Evolutionary conservation across 2,329 filamentous ascomycete genomes (phyloP), one percentile per base, ranked within the genome.

Genomic region (Cercospora brassicicola): DNA sequence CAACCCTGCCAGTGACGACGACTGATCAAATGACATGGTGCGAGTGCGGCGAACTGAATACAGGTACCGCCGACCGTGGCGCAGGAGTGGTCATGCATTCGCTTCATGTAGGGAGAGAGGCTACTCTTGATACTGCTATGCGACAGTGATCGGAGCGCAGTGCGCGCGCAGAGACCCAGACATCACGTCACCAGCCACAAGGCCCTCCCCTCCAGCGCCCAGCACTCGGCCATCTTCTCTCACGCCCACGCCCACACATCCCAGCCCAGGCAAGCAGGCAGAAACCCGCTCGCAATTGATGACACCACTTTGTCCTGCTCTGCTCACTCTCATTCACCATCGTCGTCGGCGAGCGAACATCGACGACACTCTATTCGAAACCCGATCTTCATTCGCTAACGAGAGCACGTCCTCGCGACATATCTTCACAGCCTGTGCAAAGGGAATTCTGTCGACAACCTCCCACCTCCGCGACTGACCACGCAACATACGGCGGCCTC

Each of bases 401-500:
- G 7, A 53, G 10, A 11, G 23, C 48, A 15, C 48, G 11, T 26
- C 48, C 48, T 26, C 48, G 13, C 48, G 13, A 26, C 23, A 53
- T 23, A 53, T 13, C 18, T 51, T 13, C 11, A 53, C 28, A 10
- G 55, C 15, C 55, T 18, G 55, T 57, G 55, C 55, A 20, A 57
- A 33, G 28, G 48, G 28, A 57, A 1, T 57, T 33, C 28, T 57
- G 10, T 30, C 20, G 15, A 56, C 7, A 2, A 4, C 11, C 51
- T 9, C 8, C 15, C 15, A 20, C 55, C 15, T 9, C 55, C 55
- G 30, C 55, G 31, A 48, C 18, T 59, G 62, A 62, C 51, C 11
- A 33, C 33, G 53, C 62, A 26, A 59, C 26, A 61, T 36, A 56
- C 56, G 33, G 71, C 71, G 73, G 73, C 73, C 66, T 33, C 28